Conservation (phyloP, 1,284 basidiomycete genomes). For the Ustilago cynodontis region DNA sequence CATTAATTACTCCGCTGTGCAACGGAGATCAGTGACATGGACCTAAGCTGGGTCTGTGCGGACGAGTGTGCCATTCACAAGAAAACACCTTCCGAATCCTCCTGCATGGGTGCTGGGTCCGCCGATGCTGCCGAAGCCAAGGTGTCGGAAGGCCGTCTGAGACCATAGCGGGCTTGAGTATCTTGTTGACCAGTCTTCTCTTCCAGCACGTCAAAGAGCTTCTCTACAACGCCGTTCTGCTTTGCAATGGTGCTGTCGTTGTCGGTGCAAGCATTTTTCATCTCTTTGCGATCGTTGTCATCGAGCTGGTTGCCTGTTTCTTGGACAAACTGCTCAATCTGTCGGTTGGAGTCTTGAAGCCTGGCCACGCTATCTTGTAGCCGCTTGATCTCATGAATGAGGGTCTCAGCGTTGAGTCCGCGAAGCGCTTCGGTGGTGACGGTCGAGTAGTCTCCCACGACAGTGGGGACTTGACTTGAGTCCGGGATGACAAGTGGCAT, state of each 20-base stretch:
- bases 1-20: not conserved
- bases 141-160: slow-evolving; percentile 16
- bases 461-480: slow-evolving; percentile 34
- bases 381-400: slow-evolving; percentile 48
- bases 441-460: slow-evolving; percentile 38
- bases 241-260: slow-evolving; percentile 42
- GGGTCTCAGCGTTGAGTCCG: slow-evolving; percentile 40
- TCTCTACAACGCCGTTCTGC: slow-evolving; percentile 38
- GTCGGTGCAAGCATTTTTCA: slow-evolving; percentile 43
- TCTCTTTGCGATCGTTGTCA: slow-evolving; percentile 33
- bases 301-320: slow-evolving; percentile 27
- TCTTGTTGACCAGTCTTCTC: slow-evolving; percentile 33
- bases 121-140: not conserved
- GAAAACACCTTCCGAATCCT: slow-evolving; percentile 41
- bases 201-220: slow-evolving; percentile 34
- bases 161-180: slow-evolving; percentile 30
- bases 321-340: slow-evolving; percentile 46
- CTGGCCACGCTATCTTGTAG: slow-evolving; percentile 39
- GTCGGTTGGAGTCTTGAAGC: slow-evolving; percentile 38
- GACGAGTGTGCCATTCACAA: slow-evolving; percentile 5
- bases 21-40: not conserved
- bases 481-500: slow-evolving; percentile 52
- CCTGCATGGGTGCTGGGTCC: slow-evolving; percentile 31
- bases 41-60: not conserved
- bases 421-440: slow-evolving; percentile 41